A percentile compares a stretch with the other conserved stretches of the same genome.
Conservation (phyloP, 108 stramenopile species). For the Fistulifera solaris region DNA sequence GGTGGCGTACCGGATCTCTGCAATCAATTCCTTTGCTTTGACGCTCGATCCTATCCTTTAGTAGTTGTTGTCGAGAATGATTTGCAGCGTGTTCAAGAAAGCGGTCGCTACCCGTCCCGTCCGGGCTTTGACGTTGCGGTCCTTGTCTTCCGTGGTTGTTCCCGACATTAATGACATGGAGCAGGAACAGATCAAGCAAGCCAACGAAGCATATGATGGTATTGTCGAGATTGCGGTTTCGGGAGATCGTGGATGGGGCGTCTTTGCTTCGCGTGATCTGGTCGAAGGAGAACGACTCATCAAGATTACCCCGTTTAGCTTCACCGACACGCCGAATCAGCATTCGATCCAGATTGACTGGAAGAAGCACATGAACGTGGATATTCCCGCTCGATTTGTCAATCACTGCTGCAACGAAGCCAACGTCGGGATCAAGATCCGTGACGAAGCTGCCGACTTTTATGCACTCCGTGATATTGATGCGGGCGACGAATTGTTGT, state of each 20-base stretch:
- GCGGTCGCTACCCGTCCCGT: background rate
- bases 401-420: slow-evolving; percentile 51
- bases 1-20: too few species aligned
- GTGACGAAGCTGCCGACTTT: slow-evolving; percentile 37
- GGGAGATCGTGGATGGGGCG: slow-evolving; percentile 1
- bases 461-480: slow-evolving; percentile 33
- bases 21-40: too few species aligned
- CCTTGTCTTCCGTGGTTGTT: background rate
- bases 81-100: slow-evolving; percentile 1
- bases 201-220: background rate
- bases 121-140: background rate
- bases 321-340: slow-evolving; percentile 12
- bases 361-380: slow-evolving; percentile 36
- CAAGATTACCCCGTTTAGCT: background rate
- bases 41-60: too few species aligned
- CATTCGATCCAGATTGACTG: slow-evolving; percentile 35
- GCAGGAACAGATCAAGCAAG: slow-evolving; percentile 39
- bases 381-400: slow-evolving; percentile 42
- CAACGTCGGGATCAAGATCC: slow-evolving; percentile 32
- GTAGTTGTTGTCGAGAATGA: too few species aligned
- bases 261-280: background rate
- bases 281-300: background rate
- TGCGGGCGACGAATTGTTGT: slow-evolving; percentile 38
- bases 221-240: background rate
- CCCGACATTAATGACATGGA: slow-evolving; percentile 50